These are phyloP conservation scores for Moesziomyces sp. DNA, from an alignment of 1,284 basidiomycete genomes.

Conservation along the genomic window DNA sequence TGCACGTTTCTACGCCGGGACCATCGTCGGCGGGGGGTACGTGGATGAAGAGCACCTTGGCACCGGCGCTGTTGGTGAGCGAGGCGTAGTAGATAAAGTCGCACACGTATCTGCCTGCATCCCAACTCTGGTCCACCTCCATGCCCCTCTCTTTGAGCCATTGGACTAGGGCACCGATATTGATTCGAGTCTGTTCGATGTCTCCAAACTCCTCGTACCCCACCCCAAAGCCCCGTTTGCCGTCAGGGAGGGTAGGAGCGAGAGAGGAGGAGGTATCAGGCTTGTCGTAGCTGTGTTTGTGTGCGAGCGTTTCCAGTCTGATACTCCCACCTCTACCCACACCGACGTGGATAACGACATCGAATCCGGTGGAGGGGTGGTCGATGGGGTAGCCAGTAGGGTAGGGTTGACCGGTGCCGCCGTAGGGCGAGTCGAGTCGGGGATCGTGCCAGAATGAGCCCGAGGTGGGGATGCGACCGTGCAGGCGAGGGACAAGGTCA, in stretches of 20 bases:
- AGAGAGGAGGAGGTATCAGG: conserved; percentile 15
- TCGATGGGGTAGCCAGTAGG: conserved; percentile 32
- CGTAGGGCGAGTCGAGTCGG: conserved; percentile 10
- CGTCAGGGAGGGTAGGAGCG: conserved; percentile 17
- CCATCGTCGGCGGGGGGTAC: conserved; percentile 26
- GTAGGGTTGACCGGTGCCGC: conserved; percentile 8
- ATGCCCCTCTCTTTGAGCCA: conserved; percentile 19
- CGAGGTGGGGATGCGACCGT: conserved; percentile 10
- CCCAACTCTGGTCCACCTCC: conserved; percentile 25
- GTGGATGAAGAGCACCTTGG: conserved; percentile 35
- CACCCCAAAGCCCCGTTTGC: conserved; percentile 25
- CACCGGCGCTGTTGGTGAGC: conserved; percentile 23
- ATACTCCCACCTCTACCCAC: conserved; percentile 29
- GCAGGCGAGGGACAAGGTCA: conserved; percentile 36
- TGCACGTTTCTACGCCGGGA: conserved; percentile 18
- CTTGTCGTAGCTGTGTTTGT: conserved; percentile 36
- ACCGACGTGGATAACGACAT: conserved; percentile 48
- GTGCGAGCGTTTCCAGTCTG: conserved; percentile 42
- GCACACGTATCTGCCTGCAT: conserved; percentile 49
- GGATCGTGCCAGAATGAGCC: conserved; percentile 33
- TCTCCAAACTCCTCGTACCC: conserved; percentile 30
- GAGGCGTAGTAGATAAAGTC: conserved; percentile 49
- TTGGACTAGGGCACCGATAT: conserved; percentile 13
- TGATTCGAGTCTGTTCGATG: conserved; percentile 10
- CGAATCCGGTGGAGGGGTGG: conserved; percentile 10